Conservation (phyloP, 164 flowering plant species). For the Liriodendron chinense region DNA sequence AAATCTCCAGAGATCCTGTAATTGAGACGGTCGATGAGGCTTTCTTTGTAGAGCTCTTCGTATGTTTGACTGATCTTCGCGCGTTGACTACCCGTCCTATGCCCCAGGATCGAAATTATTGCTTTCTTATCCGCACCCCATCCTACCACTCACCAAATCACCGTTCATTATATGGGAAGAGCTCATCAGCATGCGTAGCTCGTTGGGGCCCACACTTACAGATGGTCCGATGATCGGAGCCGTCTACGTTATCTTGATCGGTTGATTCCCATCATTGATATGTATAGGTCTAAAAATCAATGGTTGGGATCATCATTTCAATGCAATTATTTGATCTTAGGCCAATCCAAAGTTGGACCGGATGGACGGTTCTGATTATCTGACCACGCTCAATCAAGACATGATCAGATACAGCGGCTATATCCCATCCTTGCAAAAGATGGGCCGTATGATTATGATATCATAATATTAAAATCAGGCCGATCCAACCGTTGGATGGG, state of each 20-base stretch:
- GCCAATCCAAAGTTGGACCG: too few relatives aligned
- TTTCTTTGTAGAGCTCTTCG: conserved; percentile 51
- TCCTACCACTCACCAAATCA: conserved; percentile 28
- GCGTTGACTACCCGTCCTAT: conserved; percentile 66
- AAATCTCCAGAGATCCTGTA: conserved; percentile 42
- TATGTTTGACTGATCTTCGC: conserved; percentile 57
- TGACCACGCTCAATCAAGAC: too few relatives aligned
- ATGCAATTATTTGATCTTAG: too few relatives aligned
- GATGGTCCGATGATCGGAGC: not conserved
- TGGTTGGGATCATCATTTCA: too few relatives aligned
- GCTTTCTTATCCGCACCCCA: conserved; percentile 80
- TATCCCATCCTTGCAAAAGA: too few relatives aligned
- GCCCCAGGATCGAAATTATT: conserved; percentile 55
- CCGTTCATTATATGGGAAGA: not conserved
- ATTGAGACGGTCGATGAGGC: conserved; percentile 53
- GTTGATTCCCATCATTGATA: too few relatives aligned
- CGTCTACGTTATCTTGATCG: not conserved
- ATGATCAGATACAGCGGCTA: too few relatives aligned
- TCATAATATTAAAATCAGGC: too few relatives aligned
- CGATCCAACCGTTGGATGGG: too few relatives aligned
- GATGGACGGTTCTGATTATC: too few relatives aligned
- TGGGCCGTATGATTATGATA: too few relatives aligned
- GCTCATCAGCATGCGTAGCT: not conserved
- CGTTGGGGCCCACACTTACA: not conserved
- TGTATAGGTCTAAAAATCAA: too few relatives aligned